Conservation (phyloP, 768 basidiomycete species). For the Holtermanniella nyarrowii region DNA sequence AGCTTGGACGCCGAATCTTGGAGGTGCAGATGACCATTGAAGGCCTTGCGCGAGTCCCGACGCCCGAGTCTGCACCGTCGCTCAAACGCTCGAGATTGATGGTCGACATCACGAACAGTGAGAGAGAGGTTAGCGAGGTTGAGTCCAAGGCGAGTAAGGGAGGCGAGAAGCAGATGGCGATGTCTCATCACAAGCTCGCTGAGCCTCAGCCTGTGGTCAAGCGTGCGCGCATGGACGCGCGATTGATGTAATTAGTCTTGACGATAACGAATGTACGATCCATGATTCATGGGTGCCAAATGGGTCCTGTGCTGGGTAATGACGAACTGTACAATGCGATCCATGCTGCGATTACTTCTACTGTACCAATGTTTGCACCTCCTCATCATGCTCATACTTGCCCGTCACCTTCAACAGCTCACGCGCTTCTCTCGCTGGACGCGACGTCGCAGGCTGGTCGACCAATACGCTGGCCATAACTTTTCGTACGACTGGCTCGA, state of each 20-base stretch:
- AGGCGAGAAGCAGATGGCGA: not conserved
- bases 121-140: not conserved
- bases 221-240: not conserved
- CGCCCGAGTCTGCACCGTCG: not conserved
- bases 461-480: slow-evolving; percentile 57
- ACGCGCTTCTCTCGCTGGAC: slow-evolving; percentile 72
- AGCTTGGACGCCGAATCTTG: slow-evolving; percentile 56
- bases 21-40: slow-evolving; percentile 18
- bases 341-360: not conserved
- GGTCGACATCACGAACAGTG: not conserved
- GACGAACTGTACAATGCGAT: not conserved
- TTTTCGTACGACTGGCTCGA: slow-evolving; percentile 61
- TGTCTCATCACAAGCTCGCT: not conserved
- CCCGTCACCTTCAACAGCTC: slow-evolving; percentile 49
- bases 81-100: not conserved
- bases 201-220: not conserved
- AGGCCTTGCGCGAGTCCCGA: slow-evolving; percentile 11
- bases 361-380: slow-evolving; percentile 29
- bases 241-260: too few species aligned
- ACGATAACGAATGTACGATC: too few species aligned
- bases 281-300: too few species aligned
- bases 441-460: slow-evolving; percentile 60
- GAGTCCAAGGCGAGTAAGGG: not conserved
- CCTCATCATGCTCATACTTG: slow-evolving; percentile 40
- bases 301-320: too few species aligned